Base-by-base conservation (phyloP, 2,329 filamentous ascomycete genomes). In the Colletotrichum somersetense region DNA sequence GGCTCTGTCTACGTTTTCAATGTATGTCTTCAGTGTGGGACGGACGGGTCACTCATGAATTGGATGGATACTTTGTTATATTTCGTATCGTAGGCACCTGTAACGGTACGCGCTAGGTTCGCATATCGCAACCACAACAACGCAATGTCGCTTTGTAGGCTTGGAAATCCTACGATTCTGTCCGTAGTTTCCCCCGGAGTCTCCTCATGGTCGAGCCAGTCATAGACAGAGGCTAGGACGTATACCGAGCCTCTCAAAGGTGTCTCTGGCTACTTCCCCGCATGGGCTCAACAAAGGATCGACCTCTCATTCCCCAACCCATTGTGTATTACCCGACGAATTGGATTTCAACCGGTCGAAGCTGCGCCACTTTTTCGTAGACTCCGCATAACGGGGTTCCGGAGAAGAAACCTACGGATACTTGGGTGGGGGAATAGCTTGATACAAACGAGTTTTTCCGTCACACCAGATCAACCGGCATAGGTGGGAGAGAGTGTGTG, bases 121-220 rank as follows among this genome's bases (percentile, higher is more conserved):
- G 3, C 26, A 38, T 10, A 12, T 48, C 46, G 12, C 11, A 5
- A 11, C 10, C 8, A 23, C 20, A 3, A n/a, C n/a, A 48, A 52
- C 23, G 23, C 23, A 16, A 52, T 16, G 11, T 18, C 14, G 12
- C 23, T 30, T 48, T n/a, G 14, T 6, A 11, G 26, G 26, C 1
- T 33, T 33, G 52, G 20, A 18, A 10, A 8, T 16, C 16, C 1
- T 3, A 64, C 5, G 16, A n/a, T 26, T 26, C 30, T 48, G 26
- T 23, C 23, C n/a, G n/a, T 16, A 20, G 8, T 52, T 2, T 14
- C 18, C 44, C 14, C 10, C 11, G 14, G 30, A 33, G 33, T 44
- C 64, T 58, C 57, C 68, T 52, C 64, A 68, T 38, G 57, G 58
- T n/a, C 68, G 64, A 63, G 68, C 63, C 64, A 71, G 58, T 23